Base-by-base conservation (phyloP, 257 asterid species). In the Petunia axillaris region DNA sequence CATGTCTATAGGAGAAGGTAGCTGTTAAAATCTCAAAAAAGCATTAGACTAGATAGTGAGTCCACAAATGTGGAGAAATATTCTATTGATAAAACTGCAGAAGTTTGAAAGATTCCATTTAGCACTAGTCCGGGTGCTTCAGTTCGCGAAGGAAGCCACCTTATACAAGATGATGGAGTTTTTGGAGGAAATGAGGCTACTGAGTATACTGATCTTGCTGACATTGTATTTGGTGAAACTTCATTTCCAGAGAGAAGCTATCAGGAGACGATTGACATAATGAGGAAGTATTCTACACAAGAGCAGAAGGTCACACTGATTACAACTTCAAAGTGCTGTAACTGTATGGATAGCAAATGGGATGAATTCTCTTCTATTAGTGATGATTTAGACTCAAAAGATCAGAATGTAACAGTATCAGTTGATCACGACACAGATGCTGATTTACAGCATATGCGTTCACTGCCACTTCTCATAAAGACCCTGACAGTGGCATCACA, bases 161-260 rank as follows among this genome's bases (percentile, higher is more conserved):
- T 16, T 46, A 76, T 63, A 64, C 57, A 15, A 77, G 85, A 76
- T 53, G 1, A 59, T 10, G 75, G 14, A 78, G 37, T 37, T 25
- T 41, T 58, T 66, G 85, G 82, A 73, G 86, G 78, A 55, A 59
- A 37, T 73, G 54, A 9, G 0, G 74, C 62, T 16, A 43, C 77
- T 54, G 78, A 48, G 37, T 87, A 82, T 35, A 57, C 76, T 13
- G 82, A 57, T 64, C 79, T 85, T 36, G 8, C 86, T 58, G 89
- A 89, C 54, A 77, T 85, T 35, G 89, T 85, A 40, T 89, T 83
- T 83, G 93, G 92, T 16, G 97, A 88, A 80, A 77, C 76, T 2
- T 90, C 96, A 25, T 89, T 83, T 64, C 92, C 89, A 3, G 93
- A 86, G 81, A 87, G 89, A 81, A 87, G 90, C 78, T 87, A 88